phyloP scores from a whole-genome alignment of 2,329 filamentous ascomycete genomes.

The Myriosclerotinia duriaeana region DNA sequence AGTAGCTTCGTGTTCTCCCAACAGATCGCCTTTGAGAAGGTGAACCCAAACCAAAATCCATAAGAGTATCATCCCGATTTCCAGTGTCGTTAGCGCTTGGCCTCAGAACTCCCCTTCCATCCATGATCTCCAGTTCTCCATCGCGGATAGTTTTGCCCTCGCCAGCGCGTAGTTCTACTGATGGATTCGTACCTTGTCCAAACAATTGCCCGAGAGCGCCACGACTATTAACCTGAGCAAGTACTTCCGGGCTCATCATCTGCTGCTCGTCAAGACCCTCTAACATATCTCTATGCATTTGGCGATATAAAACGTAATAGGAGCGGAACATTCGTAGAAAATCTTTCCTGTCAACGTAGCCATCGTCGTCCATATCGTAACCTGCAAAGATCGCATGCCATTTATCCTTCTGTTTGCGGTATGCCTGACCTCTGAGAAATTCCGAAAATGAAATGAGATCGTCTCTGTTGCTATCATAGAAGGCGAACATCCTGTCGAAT shows the following conservation, averaged over 20 bases:
- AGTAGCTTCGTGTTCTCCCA: constrained; percentile 30
- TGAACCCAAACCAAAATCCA: constrained; percentile 31
- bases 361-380: constrained; percentile 88
- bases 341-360: constrained; percentile 80
- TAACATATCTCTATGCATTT: constrained; percentile 82
- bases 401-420: constrained; percentile 66
- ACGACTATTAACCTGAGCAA: constrained; percentile 72
- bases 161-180: constrained; percentile 54
- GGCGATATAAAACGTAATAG: constrained; percentile 86
- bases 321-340: constrained; percentile 89
- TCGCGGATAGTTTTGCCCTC: constrained; percentile 68
- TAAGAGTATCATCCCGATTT: constrained; percentile 60
- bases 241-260: constrained; percentile 71
- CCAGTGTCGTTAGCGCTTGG: constrained; percentile 61
- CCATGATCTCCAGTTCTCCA: constrained; percentile 63
- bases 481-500: constrained; percentile 93
- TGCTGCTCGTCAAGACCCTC: constrained; percentile 76
- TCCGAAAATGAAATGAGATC: constrained; percentile 89
- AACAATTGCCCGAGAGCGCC: constrained; percentile 63
- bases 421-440: constrained; percentile 80
- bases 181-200: constrained; percentile 62
- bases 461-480: constrained; percentile 90
- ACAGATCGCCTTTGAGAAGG: neutral
- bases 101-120: constrained; percentile 59
- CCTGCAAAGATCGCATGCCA: constrained; percentile 76